These are phyloP conservation scores for Azolla pinnata DNA, from an alignment of 75 land plant genomes.

Conservation along the genomic window DNA sequence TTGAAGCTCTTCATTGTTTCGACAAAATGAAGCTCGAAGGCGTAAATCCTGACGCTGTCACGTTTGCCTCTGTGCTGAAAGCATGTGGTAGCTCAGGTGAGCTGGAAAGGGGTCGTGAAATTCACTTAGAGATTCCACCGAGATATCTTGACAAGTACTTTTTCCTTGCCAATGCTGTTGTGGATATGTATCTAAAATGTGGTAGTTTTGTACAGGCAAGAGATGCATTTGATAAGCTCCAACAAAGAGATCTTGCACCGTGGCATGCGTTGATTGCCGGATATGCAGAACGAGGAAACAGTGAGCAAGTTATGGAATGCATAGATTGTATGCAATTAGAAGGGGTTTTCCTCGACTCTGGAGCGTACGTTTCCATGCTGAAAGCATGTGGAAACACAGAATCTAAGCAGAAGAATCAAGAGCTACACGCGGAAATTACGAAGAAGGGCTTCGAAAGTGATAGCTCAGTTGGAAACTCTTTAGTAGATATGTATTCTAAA, in stretches of 20 bases:
- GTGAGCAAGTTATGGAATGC: slow-evolving; percentile 15
- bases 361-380: slow-evolving; percentile 19
- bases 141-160: slow-evolving; percentile 9
- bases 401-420: slow-evolving; percentile 3
- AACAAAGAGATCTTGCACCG: slow-evolving; percentile 3
- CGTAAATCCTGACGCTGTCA: background rate
- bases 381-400: slow-evolving; percentile 29
- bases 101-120: background rate
- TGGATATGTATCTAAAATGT: slow-evolving; percentile 6
- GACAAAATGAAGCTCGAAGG: slow-evolving; percentile 1
- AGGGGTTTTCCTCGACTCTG: slow-evolving; percentile 18
- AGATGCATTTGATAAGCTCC: slow-evolving; percentile 6
- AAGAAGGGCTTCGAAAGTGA: slow-evolving; percentile 30
- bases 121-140: slow-evolving; percentile 4
- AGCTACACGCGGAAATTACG: slow-evolving; percentile 26
- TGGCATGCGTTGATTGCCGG: slow-evolving; percentile 17
- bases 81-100: slow-evolving; percentile 3
- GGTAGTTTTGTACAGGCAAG: slow-evolving; percentile 10
- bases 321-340: slow-evolving; percentile 18
- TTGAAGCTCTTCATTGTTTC: slow-evolving; percentile 16
- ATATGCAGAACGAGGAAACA: slow-evolving; percentile 12
- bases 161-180: slow-evolving; percentile 15
- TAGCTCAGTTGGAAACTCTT: slow-evolving; percentile 39
- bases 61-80: background rate
- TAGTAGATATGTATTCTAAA: slow-evolving; percentile 55